Conservation (phyloP, 2,329 filamentous ascomycete species). For the Fusarium buharicum region DNA sequence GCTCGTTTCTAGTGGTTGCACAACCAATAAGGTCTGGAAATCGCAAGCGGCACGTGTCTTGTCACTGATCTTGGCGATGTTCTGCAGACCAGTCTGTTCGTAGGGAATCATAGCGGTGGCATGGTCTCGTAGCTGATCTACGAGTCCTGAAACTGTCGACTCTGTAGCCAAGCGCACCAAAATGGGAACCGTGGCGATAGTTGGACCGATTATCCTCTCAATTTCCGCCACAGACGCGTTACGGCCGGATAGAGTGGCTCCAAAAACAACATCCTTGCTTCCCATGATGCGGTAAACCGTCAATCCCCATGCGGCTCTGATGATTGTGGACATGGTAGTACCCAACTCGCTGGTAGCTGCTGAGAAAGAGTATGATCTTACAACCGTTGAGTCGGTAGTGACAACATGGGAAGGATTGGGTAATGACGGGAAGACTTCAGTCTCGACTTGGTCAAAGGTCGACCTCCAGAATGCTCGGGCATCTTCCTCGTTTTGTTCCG, state of each 20-base stretch:
- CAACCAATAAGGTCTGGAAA: constrained; percentile 23
- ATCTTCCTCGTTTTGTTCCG: neutral
- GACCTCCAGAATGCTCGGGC: neutral
- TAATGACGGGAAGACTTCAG: neutral
- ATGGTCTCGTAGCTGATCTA: constrained; percentile 49
- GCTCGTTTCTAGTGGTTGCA: neutral
- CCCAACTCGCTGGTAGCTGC: neutral
- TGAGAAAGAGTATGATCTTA: too few relatives aligned
- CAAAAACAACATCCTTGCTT: constrained; percentile 40
- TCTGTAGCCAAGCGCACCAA: constrained; percentile 41
- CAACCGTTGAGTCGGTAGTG: neutral
- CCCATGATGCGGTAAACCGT: constrained; percentile 31
- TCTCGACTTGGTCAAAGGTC: neutral
- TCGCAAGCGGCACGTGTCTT: constrained; percentile 5
- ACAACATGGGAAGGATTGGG: neutral
- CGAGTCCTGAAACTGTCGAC: constrained; percentile 50
- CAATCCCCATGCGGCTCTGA: constrained; percentile 45
- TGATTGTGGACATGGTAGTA: constrained; percentile 1
- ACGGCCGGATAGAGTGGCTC: constrained; percentile 40
- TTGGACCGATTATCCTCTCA: constrained; percentile 41
- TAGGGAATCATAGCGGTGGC: constrained; percentile 28
- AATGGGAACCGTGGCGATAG: constrained; percentile 50
- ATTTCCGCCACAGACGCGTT: constrained; percentile 38
- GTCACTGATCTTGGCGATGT: constrained; percentile 37
- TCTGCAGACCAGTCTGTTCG: constrained; percentile 35